Evolutionary conservation across 2,329 filamentous ascomycete genomes (phyloP).

Genomic region (Tolypocladium pustulatum): DNA sequence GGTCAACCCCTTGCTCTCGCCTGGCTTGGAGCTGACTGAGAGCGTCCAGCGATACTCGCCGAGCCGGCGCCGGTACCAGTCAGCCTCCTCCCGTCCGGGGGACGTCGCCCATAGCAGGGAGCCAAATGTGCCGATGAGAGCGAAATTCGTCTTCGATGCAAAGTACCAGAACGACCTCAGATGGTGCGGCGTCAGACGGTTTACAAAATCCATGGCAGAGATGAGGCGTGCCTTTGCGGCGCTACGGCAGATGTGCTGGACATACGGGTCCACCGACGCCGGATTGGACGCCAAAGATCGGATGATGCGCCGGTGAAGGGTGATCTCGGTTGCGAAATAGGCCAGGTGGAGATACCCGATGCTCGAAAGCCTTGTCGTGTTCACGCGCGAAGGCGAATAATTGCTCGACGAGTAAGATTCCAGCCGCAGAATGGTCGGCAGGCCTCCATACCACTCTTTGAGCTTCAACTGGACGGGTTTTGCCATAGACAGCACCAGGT

Average conservation of each 20-base stretch:
- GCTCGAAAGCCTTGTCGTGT: constrained; percentile 40
- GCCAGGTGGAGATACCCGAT: constrained; percentile 77
- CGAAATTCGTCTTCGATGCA: constrained; percentile 81
- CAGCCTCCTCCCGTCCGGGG: constrained; percentile 76
- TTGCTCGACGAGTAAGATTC: constrained; percentile 37
- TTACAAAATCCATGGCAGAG: constrained; percentile 95
- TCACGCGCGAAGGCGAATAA: constrained; percentile 12
- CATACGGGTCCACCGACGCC: constrained; percentile 57
- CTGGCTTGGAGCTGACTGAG: constrained; percentile 69
- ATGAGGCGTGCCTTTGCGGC: constrained; percentile 91
- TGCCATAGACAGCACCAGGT: constrained; percentile 61
- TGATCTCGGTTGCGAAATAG: constrained; percentile 92
- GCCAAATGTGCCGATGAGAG: constrained; percentile 88
- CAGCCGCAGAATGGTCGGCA: constrained; percentile 57
- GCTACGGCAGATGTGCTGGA: constrained; percentile 84
- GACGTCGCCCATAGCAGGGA: constrained; percentile 83
- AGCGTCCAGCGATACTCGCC: constrained; percentile 93
- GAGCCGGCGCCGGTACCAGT: constrained; percentile 79
- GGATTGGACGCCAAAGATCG: constrained; percentile 52
- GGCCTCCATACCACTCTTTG: constrained; percentile 68
- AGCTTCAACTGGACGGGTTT: constrained; percentile 76
- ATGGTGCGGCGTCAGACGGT: constrained; percentile 77
- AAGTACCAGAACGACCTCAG: constrained; percentile 91
- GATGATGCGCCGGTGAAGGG: constrained; percentile 82
- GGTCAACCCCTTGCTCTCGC: constrained; percentile 45